Base-by-base conservation (phyloP, 148 eudicot species). In the Chenopodium quinoa region DNA sequence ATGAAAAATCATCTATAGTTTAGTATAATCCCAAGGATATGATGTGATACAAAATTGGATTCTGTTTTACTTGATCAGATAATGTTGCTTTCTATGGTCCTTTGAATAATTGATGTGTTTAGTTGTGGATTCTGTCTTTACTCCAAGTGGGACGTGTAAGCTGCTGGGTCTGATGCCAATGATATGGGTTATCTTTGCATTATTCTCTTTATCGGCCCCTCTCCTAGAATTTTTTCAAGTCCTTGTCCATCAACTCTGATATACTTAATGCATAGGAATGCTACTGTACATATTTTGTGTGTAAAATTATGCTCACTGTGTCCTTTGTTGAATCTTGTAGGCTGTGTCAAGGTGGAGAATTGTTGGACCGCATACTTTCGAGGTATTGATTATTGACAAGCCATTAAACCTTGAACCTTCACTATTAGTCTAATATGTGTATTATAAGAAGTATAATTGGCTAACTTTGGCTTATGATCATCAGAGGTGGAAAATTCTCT, bases 261-360 rank as follows among this genome's bases (percentile, higher is more conserved):
- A 76, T 78, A 74, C 77, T 56, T 78, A 76, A 75, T 81, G 78
- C 10, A 48, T 73, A 78, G 25, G 17, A 65, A 54, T 78, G 7
- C n/a, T 22, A 37, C 13, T 27, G 52, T 78, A n/a, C 9, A 20
- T 31, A 40, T 40, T 40, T 50, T 56, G 70, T 32, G 9, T 74
- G 17, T 75, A 34, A 22, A 75, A 9, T 63, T 31, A 63, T 69
- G 56, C 75, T 75, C 25, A 75, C 48, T 40, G 17, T 78, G 44
- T 74, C 48, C 9, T 79, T 31, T 32, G 73, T 75, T 76, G 73
- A 68, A 81, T 85, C 70, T 47, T 84, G 62, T 87, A 95, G 98
- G 91, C 84, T 95, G 82, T 95, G 98, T 86, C 89, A 87, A 86
- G 98, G 98, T 66, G 98, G 98, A 82, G 98, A 95, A 82, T 85